These are phyloP conservation scores for Geotrichum phurueaensis DNA, from an alignment of 1,139 yeast species.

Conservation along the genomic window DNA sequence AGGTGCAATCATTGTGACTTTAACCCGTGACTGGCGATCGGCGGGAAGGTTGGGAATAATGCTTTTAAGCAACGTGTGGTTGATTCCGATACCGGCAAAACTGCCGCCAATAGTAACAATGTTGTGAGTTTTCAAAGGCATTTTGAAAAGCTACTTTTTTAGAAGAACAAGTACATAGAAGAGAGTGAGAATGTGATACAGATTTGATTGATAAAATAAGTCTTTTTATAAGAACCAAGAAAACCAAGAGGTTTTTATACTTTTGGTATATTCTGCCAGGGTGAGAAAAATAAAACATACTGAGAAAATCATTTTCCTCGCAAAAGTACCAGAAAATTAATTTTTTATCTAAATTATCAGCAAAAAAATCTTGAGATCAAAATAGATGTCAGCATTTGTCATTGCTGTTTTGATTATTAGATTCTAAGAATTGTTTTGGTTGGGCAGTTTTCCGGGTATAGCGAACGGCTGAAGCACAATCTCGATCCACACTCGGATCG, in stretches of 20 bases:
- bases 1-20: slow-evolving; percentile 7
- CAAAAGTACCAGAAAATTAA: neutral
- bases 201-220: neutral
- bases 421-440: neutral
- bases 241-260: neutral
- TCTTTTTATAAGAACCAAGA: neutral
- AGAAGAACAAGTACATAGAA: neutral
- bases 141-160: neutral
- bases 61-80: neutral
- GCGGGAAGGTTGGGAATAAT: slow-evolving; percentile 1
- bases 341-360: neutral
- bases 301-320: neutral
- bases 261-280: neutral
- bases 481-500: neutral
- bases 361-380: neutral
- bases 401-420: neutral
- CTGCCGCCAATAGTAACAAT: slow-evolving; percentile 10
- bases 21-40: neutral
- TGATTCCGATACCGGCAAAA: slow-evolving; percentile 5
- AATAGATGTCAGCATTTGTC: neutral
- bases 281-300: neutral
- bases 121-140: neutral
- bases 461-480: neutral
- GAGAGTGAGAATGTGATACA: neutral
- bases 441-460: neutral